Evolutionary conservation across 176 grass and related monocot species (phyloP), one percentile per base, ranked within the genome.

Genomic region (Oryza rufipogon): DNA sequence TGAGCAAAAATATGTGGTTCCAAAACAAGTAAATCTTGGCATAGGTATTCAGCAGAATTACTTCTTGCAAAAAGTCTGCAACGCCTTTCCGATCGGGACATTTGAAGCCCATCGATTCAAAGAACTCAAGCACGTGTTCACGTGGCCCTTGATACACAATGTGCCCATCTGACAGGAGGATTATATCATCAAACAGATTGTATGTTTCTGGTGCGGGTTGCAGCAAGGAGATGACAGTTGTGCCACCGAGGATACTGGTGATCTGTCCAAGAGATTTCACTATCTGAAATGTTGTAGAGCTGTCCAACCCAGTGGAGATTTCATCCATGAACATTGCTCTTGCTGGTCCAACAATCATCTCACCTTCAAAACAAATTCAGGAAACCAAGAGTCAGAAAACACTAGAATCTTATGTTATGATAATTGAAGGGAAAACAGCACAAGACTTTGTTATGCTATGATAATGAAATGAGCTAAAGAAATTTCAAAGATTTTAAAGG

Each of bases 311-410:
- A n/a, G 91, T 93, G 30, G 91, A 93, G 64, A 93, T 92, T 74
- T 92, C 91, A 87, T 92, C 91, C 87, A 92, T 92, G 81, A 92
- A 92, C 68, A 92, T 32, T 58, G 91, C 88, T 85, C 71, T 80
- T 20, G 73, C 80, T 11, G 91, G 85, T 81, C 91, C 91, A 17
- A 90, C 91, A 54, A 93, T 72, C 91, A 93, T 93, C 85, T 93
- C 91, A 81, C 91, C 91, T 92, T 87, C 45, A 52, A 0, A 16
- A 64, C 32, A 77, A 47, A 60, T 64, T 80, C 48, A 36, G 13
- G 39, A 7, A 85, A 86, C 9, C 33, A 76, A 77, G 34, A 76
- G 9, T 77, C 34, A 66, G 65, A 11, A 68, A 60, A 77, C 32
- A 6, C 48, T 54, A 63, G 67, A 16, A 75, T 25, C 13, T 66